Base-by-base conservation (phyloP, 2,329 filamentous ascomycete genomes). In the Chalaropsis thielavioides region DNA sequence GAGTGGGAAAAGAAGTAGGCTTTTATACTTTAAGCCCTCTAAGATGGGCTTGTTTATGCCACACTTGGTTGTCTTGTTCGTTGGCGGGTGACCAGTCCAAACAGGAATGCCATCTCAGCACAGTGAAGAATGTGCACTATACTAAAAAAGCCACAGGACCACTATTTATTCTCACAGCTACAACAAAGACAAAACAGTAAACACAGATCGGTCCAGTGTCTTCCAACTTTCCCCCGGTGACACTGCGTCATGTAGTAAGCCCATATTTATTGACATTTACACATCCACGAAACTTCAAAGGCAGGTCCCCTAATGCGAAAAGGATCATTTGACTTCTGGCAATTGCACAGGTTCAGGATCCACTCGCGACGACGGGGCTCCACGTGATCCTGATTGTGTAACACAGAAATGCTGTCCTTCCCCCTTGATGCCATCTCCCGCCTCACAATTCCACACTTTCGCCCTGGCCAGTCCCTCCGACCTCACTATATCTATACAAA, bases 281-380 rank as follows among this genome's bases (percentile, higher is more conserved):
- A 17, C 15, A 38, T 58, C 10, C 31, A 58, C 13, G 38, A 35
- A 17, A 58, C 31, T 38, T 35, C 22, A 27, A 51, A 51, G 46
- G 10, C 24, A 13, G 11, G 4, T 19, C 51, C 31, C 38, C 27
- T 35, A 10, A 58, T n/a, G 17, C 6, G n/a, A 38, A n/a, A 35
- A 38, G 54, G 54, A 58, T 58, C 27, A 58, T 58, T 58, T 58
- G 31, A 11, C 54, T 58, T 58, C 38, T 22, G n/a, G 46, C 46
- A 51, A 51, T 24, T 51, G 46, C 22, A 13, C 22, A 51, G 46
- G 19, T 8, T 58, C 27, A 4, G 27, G 54, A 51, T 24, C 54
- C 27, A 38, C 54, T 38, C 27, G 17, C 54, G 43, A 46, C 15
- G 54, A 19, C 54, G 11, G 54, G 15, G 31, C n/a, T 31, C 38